Percentiles rank a stretch among this genome's conserved stretches.
Conservation (phyloP, 176 grass and related monocot genomes). For the Thinopyrum elongatum region DNA sequence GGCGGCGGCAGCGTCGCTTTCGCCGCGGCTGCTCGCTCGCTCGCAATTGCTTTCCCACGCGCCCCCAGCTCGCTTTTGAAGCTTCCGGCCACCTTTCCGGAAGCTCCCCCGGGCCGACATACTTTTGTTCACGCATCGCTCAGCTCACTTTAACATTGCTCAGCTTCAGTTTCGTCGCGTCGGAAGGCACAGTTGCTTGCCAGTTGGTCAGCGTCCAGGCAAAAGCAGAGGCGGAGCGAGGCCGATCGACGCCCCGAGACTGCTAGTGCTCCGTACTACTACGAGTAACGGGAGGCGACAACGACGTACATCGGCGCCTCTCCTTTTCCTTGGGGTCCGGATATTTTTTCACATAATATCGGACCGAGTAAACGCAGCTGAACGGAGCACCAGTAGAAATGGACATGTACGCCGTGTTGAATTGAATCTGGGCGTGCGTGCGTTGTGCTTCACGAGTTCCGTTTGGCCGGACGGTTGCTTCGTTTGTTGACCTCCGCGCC, state of each 20-base stretch:
- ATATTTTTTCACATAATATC: too few relatives aligned
- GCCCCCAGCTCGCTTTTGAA: slow-evolving; percentile 26
- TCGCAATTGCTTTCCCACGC: not conserved
- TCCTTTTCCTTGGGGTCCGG: not conserved
- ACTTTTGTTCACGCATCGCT: not conserved
- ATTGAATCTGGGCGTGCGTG: not conserved
- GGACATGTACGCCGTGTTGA: slow-evolving; percentile 18
- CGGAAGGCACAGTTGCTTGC: not conserved
- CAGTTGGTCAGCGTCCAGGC: not conserved
- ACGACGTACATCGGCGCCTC: not conserved
- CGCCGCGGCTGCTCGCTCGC: not conserved
- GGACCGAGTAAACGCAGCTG: slow-evolving; percentile 27
- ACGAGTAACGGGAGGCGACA: not conserved
- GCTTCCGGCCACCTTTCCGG: slow-evolving; percentile 45
- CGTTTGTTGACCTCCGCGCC: not conserved
- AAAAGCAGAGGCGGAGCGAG: not conserved
- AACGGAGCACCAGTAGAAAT: not conserved
- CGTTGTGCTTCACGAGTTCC: not conserved
- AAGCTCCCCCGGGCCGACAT: slow-evolving; percentile 34
- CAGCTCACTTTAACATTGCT: not conserved
- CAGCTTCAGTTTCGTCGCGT: not conserved
- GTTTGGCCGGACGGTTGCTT: not conserved
- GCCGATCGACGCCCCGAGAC: too few relatives aligned
- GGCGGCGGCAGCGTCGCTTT: slow-evolving; percentile 20
- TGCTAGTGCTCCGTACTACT: too few relatives aligned